Conservation (phyloP, 495 filamentous ascomycete genomes). For the Aspergillus sparsus region DNA sequence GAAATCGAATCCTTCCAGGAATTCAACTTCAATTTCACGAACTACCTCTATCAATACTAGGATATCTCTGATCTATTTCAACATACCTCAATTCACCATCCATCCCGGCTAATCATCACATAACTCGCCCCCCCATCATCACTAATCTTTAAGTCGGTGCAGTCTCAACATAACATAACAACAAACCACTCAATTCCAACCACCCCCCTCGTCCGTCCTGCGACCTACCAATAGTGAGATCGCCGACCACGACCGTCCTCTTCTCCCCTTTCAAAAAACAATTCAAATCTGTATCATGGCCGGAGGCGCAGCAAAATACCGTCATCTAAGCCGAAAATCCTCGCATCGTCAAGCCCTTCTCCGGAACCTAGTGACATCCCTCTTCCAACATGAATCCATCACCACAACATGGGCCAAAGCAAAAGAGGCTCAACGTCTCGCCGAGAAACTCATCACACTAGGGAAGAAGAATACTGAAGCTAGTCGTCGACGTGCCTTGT, state of each 20-base stretch:
- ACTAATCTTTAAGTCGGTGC: not conserved
- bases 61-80: slow-evolving; percentile 2
- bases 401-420: slow-evolving; percentile 94
- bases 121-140: not conserved
- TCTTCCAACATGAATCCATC: slow-evolving; percentile 89
- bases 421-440: slow-evolving; percentile 90
- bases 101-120: no score
- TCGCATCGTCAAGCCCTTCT: slow-evolving; percentile 90
- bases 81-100: not conserved
- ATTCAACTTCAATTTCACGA: slow-evolving; percentile 24
- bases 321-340: slow-evolving; percentile 78
- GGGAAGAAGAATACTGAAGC: slow-evolving; percentile 88
- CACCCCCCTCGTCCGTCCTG: not conserved
- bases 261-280: not conserved
- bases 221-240: not conserved
- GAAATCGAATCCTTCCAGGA: slow-evolving; percentile 39
- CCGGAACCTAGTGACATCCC: slow-evolving; percentile 94
- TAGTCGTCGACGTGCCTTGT: slow-evolving; percentile 62
- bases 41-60: not conserved
- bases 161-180: not conserved
- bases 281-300: slow-evolving; percentile 55
- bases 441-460: slow-evolving; percentile 90
- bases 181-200: not conserved
- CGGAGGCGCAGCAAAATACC: slow-evolving; percentile 79
- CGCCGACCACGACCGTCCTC: not conserved